Conservation (phyloP, 169 alveolate species). For the Cryptosporidium canis region DNA sequence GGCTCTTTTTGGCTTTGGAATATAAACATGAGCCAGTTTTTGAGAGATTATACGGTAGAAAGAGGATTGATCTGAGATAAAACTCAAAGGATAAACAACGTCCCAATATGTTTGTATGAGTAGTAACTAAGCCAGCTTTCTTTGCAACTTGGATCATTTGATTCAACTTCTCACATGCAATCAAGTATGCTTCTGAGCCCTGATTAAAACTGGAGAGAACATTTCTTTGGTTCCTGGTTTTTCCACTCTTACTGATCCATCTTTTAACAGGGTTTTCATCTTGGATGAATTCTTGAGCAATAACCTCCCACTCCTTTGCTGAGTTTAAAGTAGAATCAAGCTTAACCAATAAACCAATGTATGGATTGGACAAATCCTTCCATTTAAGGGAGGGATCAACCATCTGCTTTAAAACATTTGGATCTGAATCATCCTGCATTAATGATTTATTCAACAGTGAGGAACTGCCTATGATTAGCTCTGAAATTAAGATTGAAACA, state of each 20-base stretch:
- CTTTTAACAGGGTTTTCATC: constrained; percentile 53
- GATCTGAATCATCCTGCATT: background rate
- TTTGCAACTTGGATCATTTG: background rate
- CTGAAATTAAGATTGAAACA: constrained; percentile 26
- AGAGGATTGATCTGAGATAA: constrained; percentile 18
- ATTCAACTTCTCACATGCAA: background rate
- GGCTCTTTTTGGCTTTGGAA: background rate
- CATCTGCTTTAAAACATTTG: background rate
- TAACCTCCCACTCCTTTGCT: constrained; percentile 4
- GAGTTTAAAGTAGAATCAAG: background rate
- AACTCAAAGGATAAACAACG: constrained; percentile 38
- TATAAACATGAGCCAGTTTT: constrained; percentile 37
- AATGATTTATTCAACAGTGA: background rate
- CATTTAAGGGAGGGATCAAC: constrained; percentile 15
- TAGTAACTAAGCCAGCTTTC: background rate
- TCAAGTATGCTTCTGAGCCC: constrained; percentile 52
- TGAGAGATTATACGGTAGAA: constrained; percentile 11
- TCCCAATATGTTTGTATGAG: background rate
- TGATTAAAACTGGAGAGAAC: constrained; percentile 42
- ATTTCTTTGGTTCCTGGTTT: background rate
- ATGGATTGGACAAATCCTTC: constrained; percentile 10
- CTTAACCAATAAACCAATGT: background rate
- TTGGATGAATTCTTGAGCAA: constrained; percentile 1
- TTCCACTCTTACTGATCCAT: constrained; percentile 37
- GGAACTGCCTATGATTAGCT: constrained; percentile 7